Percentiles rank a stretch among this genome's conserved stretches.
These are phyloP conservation scores for Pythium volutum DNA, from an alignment of 352 stramenopile genomes.

Conservation along the genomic window DNA sequence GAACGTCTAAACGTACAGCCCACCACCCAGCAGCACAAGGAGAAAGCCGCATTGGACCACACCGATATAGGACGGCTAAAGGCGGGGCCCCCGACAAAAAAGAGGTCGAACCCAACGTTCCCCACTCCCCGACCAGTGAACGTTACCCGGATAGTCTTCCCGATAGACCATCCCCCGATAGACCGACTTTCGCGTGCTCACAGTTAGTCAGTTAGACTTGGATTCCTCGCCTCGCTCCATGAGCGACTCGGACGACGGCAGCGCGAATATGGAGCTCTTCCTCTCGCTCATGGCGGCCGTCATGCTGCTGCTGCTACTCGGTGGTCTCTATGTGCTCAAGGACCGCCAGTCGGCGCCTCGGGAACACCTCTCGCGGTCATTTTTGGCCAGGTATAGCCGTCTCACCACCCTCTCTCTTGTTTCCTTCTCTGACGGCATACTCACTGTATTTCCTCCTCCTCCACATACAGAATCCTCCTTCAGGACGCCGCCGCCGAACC, in stretches of 20 bases:
- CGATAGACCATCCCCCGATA: neutral
- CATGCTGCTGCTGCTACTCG: constrained; percentile 62
- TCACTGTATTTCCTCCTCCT: neutral
- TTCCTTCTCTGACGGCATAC: neutral
- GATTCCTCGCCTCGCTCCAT: constrained; percentile 8
- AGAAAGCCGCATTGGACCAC: no score
- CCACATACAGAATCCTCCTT: constrained; percentile 25
- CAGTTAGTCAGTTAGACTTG: neutral
- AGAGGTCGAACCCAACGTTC: neutral
- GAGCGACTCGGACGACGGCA: constrained; percentile 21
- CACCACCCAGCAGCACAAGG: neutral
- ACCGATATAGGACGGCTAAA: neutral
- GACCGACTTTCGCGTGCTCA: neutral
- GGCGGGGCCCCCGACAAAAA: constrained; percentile 2
- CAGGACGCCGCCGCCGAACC: constrained; percentile 35
- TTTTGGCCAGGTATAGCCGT: constrained; percentile 24
- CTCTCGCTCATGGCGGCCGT: constrained; percentile 66
- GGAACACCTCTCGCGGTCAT: constrained; percentile 29
- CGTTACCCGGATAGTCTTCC: neutral
- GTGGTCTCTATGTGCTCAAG: constrained; percentile 63
- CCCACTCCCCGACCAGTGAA: neutral
- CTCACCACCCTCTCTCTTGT: neutral
- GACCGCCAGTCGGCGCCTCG: constrained; percentile 23
- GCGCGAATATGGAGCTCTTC: constrained; percentile 58
- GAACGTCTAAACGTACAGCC: constrained; percentile 3